Conservation (phyloP, 1,284 basidiomycete species). For the Trichosporon faecale region DNA sequence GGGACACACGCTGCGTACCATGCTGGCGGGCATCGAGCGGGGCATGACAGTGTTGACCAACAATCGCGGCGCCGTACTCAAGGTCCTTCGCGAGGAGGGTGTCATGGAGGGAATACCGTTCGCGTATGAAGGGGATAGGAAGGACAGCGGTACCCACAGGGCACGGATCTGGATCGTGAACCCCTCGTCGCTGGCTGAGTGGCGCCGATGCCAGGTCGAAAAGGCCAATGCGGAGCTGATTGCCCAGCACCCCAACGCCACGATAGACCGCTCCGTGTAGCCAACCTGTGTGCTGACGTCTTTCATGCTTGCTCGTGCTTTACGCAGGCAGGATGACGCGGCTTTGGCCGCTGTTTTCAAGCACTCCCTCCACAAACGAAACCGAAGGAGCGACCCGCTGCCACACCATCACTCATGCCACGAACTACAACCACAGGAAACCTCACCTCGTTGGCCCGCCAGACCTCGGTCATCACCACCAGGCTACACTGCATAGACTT, state of each 20-base stretch:
- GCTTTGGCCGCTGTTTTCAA: too few relatives aligned
- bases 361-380: too few relatives aligned
- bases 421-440: too few relatives aligned
- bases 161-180: constrained; percentile 47
- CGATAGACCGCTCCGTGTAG: background rate
- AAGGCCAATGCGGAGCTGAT: constrained; percentile 24
- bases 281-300: background rate
- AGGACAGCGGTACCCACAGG: background rate
- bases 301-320: background rate
- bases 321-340: too few relatives aligned
- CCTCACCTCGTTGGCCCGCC: too few relatives aligned
- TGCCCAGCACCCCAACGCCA: background rate
- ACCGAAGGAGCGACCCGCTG: too few relatives aligned
- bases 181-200: constrained; percentile 44
- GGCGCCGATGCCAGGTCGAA: constrained; percentile 44
- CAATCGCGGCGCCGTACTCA: constrained; percentile 46
- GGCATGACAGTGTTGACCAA: constrained; percentile 47
- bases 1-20: constrained; percentile 41
- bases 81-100: constrained; percentile 44
- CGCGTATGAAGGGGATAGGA: background rate
- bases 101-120: constrained; percentile 36
- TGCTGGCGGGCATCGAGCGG: constrained; percentile 29
- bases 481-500: too few relatives aligned
- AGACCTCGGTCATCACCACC: too few relatives aligned
- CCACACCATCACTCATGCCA: too few relatives aligned